Evolutionary conservation across 2,329 filamentous ascomycete species (phyloP).

Genomic region (Saccharata proteae): DNA sequence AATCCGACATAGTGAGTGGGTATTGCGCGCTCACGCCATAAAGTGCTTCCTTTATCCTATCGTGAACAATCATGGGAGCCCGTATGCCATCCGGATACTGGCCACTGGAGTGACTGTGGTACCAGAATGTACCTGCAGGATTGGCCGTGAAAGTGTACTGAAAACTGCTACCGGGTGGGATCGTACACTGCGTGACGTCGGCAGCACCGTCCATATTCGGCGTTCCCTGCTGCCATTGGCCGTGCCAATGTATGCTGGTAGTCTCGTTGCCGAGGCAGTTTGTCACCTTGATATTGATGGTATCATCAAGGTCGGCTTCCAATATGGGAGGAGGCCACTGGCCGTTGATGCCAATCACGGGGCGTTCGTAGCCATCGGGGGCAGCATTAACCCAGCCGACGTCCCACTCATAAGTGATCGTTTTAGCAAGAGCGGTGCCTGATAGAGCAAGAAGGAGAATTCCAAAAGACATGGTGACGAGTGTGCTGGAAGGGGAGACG

Average conservation of each 20-base stretch:
- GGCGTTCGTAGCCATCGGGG: conserved; percentile 54
- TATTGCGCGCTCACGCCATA: conserved; percentile 47
- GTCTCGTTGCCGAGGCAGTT: conserved; percentile 51
- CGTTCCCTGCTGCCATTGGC: conserved; percentile 55
- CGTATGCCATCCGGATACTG: conserved; percentile 62
- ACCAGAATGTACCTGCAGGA: conserved; percentile 61
- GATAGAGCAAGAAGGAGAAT: neutral
- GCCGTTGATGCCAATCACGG: conserved; percentile 63
- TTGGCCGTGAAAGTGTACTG: conserved; percentile 54
- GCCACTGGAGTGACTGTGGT: conserved; percentile 55
- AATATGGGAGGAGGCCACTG: conserved; percentile 61
- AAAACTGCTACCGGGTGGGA: conserved; percentile 51
- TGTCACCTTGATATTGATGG: conserved; percentile 41
- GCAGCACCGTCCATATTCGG: conserved; percentile 59
- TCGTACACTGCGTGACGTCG: conserved; percentile 54
- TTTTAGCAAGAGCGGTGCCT: conserved; percentile 13
- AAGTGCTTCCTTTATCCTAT: conserved; percentile 27
- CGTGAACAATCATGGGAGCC: conserved; percentile 52
- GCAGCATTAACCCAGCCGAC: conserved; percentile 60
- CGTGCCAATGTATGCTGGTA: conserved; percentile 59
- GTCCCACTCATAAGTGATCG: conserved; percentile 52
- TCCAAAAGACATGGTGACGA: conserved; percentile 1
- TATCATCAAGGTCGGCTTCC: conserved; percentile 48
- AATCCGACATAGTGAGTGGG: conserved; percentile 54
- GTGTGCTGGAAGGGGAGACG: neutral